Conservation (phyloP, 2,329 filamentous ascomycete species). For the Trichoderma atrobrunneum region DNA sequence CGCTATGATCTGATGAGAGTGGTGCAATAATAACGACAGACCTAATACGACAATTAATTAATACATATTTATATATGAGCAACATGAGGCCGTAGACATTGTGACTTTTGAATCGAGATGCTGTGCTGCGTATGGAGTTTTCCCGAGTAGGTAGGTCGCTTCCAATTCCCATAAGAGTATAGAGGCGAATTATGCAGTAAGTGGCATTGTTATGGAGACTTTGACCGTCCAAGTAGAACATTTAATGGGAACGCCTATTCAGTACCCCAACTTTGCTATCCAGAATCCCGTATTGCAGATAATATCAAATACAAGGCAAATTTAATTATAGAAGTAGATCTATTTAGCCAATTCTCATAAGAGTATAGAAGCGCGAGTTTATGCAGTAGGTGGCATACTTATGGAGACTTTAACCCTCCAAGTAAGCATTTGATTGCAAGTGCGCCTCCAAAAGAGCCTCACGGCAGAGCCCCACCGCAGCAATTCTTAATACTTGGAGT, state of each 20-base stretch:
- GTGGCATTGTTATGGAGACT: too few species aligned
- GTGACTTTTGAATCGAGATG: neutral
- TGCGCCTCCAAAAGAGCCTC: neutral
- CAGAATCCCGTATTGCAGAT: neutral
- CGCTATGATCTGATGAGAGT: slow-evolving; percentile 1
- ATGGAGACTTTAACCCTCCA: neutral
- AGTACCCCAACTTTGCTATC: neutral
- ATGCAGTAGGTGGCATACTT: neutral
- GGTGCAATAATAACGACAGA: slow-evolving; percentile 1
- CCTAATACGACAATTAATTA: neutral
- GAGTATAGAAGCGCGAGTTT: neutral
- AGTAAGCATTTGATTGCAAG: neutral
- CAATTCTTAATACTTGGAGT: neutral
- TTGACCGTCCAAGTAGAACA: too few species aligned
- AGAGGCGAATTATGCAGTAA: neutral
- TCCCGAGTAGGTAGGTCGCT: neutral
- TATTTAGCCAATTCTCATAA: neutral
- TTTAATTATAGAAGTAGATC: neutral
- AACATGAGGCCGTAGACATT: too few species aligned
- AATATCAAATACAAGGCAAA: neutral
- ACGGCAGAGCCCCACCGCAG: neutral
- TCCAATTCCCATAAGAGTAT: neutral
- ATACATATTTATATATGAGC: neutral
- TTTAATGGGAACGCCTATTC: neutral
- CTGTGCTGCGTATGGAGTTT: neutral